These are phyloP conservation scores for Pestalotiopsis sp. DNA, from an alignment of 2,329 filamentous ascomycete species.

Conservation along the genomic window DNA sequence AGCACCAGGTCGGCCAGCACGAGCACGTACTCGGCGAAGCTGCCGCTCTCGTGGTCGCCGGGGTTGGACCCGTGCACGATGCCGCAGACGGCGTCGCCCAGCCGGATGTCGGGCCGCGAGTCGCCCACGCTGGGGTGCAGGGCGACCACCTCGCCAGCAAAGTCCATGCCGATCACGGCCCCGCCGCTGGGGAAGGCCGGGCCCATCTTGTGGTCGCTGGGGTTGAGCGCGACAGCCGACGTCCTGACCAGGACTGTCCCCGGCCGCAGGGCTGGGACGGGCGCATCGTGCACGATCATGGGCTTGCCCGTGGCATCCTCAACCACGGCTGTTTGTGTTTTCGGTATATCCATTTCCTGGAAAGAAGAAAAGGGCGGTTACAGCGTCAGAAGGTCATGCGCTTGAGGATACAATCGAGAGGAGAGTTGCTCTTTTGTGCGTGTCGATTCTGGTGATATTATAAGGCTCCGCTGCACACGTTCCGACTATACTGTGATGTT, in stretches of 20 bases:
- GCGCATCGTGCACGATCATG: constrained; percentile 5
- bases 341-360: too few relatives aligned
- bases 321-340: too few relatives aligned
- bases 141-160: constrained; percentile 6
- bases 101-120: background rate
- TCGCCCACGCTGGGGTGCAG: background rate
- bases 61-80: background rate
- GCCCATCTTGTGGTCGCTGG: constrained; percentile 36
- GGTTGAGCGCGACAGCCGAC: constrained; percentile 37
- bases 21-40: constrained; percentile 13
- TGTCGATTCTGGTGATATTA: too few relatives aligned
- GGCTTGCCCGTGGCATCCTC: too few relatives aligned
- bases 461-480: too few relatives aligned
- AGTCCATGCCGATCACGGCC: constrained; percentile 28
- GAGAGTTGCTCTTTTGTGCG: too few relatives aligned
- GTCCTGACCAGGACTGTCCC: constrained; percentile 24
- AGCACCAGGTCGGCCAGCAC: background rate
- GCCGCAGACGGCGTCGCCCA: constrained; percentile 4
- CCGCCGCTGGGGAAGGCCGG: constrained; percentile 28
- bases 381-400: too few relatives aligned
- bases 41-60: background rate
- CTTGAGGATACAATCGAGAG: too few relatives aligned
- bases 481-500: too few relatives aligned
- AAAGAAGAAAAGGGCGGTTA: too few relatives aligned
- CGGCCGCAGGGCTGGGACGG: constrained; percentile 2